These are phyloP conservation scores for Chytriomyces sp. DNA, from an alignment of 192 early-diverging fungal genomes.

Conservation along the genomic window DNA sequence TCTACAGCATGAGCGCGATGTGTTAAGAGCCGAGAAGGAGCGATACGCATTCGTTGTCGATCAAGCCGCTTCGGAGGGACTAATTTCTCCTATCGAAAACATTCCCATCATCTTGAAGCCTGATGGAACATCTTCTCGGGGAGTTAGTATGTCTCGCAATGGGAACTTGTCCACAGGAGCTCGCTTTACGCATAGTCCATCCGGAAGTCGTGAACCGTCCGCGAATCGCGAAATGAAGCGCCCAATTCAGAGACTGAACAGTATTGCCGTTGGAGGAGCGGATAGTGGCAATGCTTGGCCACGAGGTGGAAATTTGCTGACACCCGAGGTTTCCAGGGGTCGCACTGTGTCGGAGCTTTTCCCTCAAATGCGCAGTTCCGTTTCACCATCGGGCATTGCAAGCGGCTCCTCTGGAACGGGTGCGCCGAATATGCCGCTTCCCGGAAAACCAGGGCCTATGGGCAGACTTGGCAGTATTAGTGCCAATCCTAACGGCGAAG, in stretches of 20 bases:
- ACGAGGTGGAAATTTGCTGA: not conserved
- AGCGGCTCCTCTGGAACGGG: not conserved
- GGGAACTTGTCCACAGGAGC: not conserved
- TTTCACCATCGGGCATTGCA: slow-evolving; percentile 2
- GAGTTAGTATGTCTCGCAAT: not conserved
- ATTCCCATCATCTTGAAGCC: not conserved
- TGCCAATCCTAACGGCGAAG: slow-evolving; percentile 4
- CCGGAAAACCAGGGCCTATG: not conserved
- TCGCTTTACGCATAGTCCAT: not conserved
- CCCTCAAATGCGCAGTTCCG: slow-evolving; percentile 10
- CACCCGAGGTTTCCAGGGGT: not conserved
- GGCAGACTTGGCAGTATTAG: slow-evolving; percentile 9
- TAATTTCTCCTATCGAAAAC: slow-evolving; percentile 50
- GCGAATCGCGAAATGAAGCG: not conserved
- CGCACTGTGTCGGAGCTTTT: not conserved
- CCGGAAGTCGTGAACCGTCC: not conserved
- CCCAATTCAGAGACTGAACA: not conserved
- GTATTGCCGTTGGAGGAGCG: not conserved
- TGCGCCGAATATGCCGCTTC: not conserved
- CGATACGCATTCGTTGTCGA: not conserved
- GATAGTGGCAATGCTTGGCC: not conserved
- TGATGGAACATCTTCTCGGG: not conserved
- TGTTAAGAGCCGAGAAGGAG: not conserved
- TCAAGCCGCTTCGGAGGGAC: slow-evolving; percentile 11
- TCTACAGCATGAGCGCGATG: not conserved